Evolutionary conservation across 2,329 filamentous ascomycete species (phyloP), one percentile per base, ranked within the genome.

Genomic region (Sclerotiophoma versabilis): DNA sequence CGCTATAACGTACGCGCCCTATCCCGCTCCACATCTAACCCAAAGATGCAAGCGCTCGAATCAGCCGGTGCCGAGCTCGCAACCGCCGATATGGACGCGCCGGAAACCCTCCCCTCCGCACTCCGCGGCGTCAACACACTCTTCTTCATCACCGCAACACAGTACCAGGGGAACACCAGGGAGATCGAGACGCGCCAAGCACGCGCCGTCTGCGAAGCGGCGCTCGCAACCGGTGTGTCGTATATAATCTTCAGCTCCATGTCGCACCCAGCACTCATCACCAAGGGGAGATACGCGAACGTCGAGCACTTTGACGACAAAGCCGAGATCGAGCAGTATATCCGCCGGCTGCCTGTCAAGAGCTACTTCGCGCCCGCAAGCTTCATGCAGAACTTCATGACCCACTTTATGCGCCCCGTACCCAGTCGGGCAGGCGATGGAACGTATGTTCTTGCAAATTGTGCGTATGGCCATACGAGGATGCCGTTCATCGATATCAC

Each of bases 291-390:
- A 14, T 63, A 76, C 10, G 65, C 54, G 15, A 59, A 74, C 20
- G 74, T 76, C 2, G 59, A 77, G 56, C 80, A 83, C 58, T 87
- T 87, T 55, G 84, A 87, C 68, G 75, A 70, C 66, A 87, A 87
- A 66, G 83, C 83, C 17, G 72, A 79, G 11, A 78, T 83, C 0
- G 83, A 85, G 59, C 61, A 76, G n/a, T 84, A 87, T 63, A 80
- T 85, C 39, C 79, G 81, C 15, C 50, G 62, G 0, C 71, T 81
- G 3, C 78, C 77, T 0, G 69, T 87, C 2, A 78, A 79, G 1
- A 77, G 75, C 0, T 86, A 85, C 65, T 80, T 83, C 63, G 70
- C 80, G n/a, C 79, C 83, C 0, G 84, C 76, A 0, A 75, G 75
- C 44, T 87, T 84, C 63, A 85, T 85, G 82, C 68, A 79, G 61